phyloP scores from a whole-genome alignment of 163 green algal genomes.

The Coccomyxa subellipsoidea region DNA sequence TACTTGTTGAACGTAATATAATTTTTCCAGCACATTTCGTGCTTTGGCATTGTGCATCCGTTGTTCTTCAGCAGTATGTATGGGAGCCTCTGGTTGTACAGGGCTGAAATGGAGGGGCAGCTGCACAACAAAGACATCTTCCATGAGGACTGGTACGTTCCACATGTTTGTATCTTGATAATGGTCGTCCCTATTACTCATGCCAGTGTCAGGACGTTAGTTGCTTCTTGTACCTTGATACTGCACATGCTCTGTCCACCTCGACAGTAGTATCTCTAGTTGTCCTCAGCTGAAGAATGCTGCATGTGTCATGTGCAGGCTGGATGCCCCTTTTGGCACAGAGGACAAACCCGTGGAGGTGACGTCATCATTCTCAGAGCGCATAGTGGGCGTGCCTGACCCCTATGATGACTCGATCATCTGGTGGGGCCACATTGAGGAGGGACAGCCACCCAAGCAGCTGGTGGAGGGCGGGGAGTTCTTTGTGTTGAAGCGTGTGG shows the following conservation, averaged over 20 bases:
- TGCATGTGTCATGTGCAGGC: conserved; percentile 28
- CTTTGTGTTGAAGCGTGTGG: conserved; percentile 73
- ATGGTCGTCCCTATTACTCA: no score
- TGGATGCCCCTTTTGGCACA: conserved; percentile 69
- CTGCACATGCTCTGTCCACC: no score
- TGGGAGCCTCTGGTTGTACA: conserved; percentile 7
- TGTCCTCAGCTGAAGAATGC: no score
- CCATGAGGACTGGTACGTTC: conserved; percentile 26
- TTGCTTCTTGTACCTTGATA: no score
- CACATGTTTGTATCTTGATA: no score
- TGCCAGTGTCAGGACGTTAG: no score
- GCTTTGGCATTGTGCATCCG: no score
- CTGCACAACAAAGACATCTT: conserved; percentile 22
- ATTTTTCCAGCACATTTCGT: no score
- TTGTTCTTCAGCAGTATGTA: no score
- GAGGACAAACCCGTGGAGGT: conserved; percentile 75
- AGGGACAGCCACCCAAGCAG: conserved; percentile 71
- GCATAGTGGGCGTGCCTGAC: conserved; percentile 78
- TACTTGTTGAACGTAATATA: not conserved
- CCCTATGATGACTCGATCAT: conserved; percentile 81
- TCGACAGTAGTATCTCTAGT: no score
- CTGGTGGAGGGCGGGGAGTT: conserved; percentile 81
- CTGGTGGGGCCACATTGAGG: conserved; percentile 71
- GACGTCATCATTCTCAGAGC: conserved; percentile 55
- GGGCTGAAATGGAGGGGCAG: conserved; percentile 25